Evolutionary conservation across 768 basidiomycete genomes (phyloP).

Genomic region (Lyophyllum shimeji): DNA sequence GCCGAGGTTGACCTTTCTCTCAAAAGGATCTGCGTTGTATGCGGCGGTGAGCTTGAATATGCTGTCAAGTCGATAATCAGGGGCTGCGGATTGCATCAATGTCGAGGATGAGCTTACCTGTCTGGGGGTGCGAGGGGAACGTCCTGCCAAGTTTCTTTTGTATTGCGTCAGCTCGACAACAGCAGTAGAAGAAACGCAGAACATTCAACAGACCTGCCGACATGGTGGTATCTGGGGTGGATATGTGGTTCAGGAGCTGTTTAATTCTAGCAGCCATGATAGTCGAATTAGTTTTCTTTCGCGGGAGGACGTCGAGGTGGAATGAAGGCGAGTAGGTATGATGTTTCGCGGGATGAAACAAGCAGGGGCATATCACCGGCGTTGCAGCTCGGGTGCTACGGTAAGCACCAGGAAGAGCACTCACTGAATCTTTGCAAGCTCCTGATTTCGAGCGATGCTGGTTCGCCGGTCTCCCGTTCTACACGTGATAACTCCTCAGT

Average conservation of each 20-base stretch:
- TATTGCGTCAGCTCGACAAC: slow-evolving; percentile 10
- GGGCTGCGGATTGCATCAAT: neutral
- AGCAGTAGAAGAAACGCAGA: neutral
- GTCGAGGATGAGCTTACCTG: slow-evolving; percentile 45
- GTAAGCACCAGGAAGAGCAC: neutral
- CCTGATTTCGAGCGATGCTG: slow-evolving; percentile 6
- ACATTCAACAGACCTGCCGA: slow-evolving; percentile 49
- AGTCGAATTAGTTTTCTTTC: slow-evolving; percentile 12
- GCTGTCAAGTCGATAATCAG: slow-evolving; percentile 36
- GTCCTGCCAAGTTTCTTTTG: slow-evolving; percentile 66
- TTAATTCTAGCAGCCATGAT: slow-evolving; percentile 58
- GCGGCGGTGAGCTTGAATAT: slow-evolving; percentile 91
- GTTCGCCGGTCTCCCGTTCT: neutral
- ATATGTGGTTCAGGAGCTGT: slow-evolving; percentile 58
- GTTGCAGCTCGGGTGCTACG: neutral
- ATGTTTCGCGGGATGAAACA: neutral
- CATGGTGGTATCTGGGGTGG: slow-evolving; percentile 37
- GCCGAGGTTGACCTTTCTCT: slow-evolving; percentile 86
- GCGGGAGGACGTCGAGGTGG: neutral
- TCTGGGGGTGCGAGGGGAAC: slow-evolving; percentile 87
- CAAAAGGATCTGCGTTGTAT: slow-evolving; percentile 77
- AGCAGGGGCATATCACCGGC: slow-evolving; percentile 2
- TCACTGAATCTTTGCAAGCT: slow-evolving; percentile 9
- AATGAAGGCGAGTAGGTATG: neutral
- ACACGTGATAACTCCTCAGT: slow-evolving; percentile 17